Evolutionary conservation across 192 early-diverging fungal species (phyloP), one percentile per base, ranked within the genome.

Genomic region (Coemansia reversa): DNA sequence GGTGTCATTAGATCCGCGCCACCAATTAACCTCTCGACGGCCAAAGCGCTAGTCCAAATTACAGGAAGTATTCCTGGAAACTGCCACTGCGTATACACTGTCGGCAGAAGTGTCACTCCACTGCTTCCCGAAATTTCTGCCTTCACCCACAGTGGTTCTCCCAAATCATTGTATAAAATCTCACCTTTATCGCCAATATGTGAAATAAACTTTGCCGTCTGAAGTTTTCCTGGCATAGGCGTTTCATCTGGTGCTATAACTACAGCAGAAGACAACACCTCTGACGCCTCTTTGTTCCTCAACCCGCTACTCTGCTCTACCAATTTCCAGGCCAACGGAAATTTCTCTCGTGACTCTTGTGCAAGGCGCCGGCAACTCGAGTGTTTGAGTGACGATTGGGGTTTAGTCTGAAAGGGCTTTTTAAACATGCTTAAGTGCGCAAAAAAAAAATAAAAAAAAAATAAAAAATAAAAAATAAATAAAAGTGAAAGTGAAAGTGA

Each of bases 71-170:
- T 70, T 18, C 30, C 54, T 0, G 92, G 90, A 65, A 87, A 84
- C 62, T 69, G 72, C 93, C 93, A 93, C 45, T 91, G 76, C 18
- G 85, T 89, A 60, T 95, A 93, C 5, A 95, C 86, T 0, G 90
- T 87, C 28, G 90, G 91, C 7, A 88, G 75, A n/a, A 91, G 81
- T 24, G 58, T 18, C 32, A 72, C 45, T 30, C 70, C 55, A 8
- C 69, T 52, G 42, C 73, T 59, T 18, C 74, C 76, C 16, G 49
- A 48, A 35, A 72, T 51, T 47, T 83, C 78, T 7, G 86, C 76
- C 57, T 76, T 87, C 54, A 92, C 79, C 86, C 92, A 91, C 19
- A 89, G 55, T 18, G 91, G 91, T 0, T 84, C 81, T 1, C 82
- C 83, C 0, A 85, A 75, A 4, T 75, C 68, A 48, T 79, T 86